phyloP scores from a whole-genome alignment of 148 eudicot genomes.

The Chenopodium quinoa region DNA sequence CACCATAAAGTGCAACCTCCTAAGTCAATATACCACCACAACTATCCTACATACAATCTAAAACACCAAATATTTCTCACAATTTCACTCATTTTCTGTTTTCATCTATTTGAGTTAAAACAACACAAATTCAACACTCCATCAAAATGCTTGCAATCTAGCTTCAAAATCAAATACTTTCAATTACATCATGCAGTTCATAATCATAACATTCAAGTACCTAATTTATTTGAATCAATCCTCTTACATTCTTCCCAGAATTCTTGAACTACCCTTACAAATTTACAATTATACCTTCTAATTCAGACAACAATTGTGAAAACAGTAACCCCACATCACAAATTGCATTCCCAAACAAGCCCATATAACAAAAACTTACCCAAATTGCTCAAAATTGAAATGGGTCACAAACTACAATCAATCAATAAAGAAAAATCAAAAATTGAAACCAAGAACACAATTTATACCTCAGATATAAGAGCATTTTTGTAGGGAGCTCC shows the following conservation, averaged over 20 bases:
- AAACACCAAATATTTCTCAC: neutral
- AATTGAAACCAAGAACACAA: neutral
- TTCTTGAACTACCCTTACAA: neutral
- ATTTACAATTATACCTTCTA: neutral
- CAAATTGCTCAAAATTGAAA: neutral
- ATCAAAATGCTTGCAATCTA: neutral
- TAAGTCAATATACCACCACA: neutral
- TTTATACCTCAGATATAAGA: constrained; percentile 31
- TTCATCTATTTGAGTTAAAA: neutral
- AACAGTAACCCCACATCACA: neutral
- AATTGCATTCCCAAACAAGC: neutral
- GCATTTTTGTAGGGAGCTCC: constrained; percentile 30
- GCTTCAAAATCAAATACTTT: neutral
- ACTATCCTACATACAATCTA: neutral
- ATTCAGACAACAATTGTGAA: neutral
- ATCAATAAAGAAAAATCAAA: neutral
- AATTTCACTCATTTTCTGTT: neutral
- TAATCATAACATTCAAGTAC: neutral
- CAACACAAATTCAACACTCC: neutral
- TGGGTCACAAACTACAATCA: neutral
- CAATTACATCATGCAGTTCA: neutral
- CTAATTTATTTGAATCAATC: neutral
- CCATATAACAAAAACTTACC: neutral
- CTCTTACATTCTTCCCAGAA: neutral
- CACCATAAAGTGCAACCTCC: neutral